Evolutionary conservation across 148 eudicot species (phyloP).

Genomic region (Nepenthes gracilis): DNA sequence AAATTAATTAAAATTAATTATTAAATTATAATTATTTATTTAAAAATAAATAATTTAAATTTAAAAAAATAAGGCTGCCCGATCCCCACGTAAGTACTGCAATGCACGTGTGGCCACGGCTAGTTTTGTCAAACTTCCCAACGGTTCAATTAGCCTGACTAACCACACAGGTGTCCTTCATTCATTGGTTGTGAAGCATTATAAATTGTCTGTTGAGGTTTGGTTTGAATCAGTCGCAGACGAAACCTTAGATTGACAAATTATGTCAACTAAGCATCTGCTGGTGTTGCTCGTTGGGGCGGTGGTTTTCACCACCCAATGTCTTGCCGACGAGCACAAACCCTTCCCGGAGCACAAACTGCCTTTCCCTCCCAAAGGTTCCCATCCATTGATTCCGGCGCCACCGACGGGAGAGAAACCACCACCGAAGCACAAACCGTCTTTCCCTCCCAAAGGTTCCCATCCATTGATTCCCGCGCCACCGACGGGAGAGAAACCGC

Average conservation of each 20-base stretch:
- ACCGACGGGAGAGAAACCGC: conserved; percentile 4
- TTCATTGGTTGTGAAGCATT: neutral
- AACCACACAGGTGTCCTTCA: too few relatives aligned
- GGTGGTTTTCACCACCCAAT: conserved; percentile 3
- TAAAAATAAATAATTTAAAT: too few relatives aligned
- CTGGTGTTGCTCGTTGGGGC: conserved; percentile 10
- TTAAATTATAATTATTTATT: too few relatives aligned
- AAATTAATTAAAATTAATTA: too few relatives aligned
- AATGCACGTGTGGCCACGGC: conserved; percentile 1
- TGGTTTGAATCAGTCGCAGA: too few relatives aligned
- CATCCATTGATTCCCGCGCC: conserved; percentile 24
- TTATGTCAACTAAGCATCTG: conserved; percentile 4
- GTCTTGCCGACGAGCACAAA: conserved; percentile 3
- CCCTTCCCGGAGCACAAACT: neutral
- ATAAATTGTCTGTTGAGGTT: neutral
- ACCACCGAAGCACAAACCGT: conserved; percentile 5
- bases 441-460: conserved; percentile 11
- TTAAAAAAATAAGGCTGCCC: too few relatives aligned
- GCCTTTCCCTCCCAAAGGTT: neutral
- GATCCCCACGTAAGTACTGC: too few relatives aligned
- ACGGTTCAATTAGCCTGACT: neutral
- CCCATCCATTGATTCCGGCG: neutral
- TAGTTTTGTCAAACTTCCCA: conserved; percentile 6
- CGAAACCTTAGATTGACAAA: neutral
- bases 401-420: conserved; percentile 2